A percentile compares a stretch with the other conserved stretches of the same genome.
phyloP scores from a whole-genome alignment of 2,329 filamentous ascomycete genomes.

The Dothideomycetes sp. region DNA sequence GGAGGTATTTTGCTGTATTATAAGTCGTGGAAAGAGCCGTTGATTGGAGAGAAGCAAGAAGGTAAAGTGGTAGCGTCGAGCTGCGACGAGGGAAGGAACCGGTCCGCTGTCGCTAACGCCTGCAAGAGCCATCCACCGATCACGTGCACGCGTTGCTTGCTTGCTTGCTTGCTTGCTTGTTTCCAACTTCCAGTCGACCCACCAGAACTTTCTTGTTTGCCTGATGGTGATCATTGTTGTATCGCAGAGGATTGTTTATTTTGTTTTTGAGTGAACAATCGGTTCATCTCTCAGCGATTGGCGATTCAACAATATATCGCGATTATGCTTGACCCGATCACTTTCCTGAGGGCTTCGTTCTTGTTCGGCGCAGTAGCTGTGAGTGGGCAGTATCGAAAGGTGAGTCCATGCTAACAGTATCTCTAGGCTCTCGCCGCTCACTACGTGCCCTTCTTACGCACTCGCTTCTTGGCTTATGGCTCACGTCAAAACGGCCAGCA shows the following conservation, averaged over 20 bases:
- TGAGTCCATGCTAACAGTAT: no score
- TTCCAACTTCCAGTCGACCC: background rate
- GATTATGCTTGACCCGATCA: constrained; percentile 10
- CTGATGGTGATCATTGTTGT: no score
- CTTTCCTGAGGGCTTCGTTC: constrained; percentile 12
- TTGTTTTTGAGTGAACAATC: no score
- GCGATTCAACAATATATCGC: constrained; percentile 1
- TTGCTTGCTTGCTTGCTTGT: constrained; percentile 3
- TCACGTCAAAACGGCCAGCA: constrained; percentile 32
- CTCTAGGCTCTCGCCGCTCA: constrained; percentile 42
- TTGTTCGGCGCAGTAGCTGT: constrained; percentile 13
- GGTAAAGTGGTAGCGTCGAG: constrained; percentile 2
- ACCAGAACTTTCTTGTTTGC: no score
- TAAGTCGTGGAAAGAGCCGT: no score
- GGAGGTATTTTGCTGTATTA: constrained; percentile 2
- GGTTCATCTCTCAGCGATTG: no score
- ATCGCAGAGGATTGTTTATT: no score
- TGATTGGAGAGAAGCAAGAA: constrained; percentile 10
- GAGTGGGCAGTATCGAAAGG: constrained; percentile 5
- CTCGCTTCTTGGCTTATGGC: constrained; percentile 53
- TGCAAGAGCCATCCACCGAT: constrained; percentile 3
- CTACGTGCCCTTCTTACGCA: constrained; percentile 41
- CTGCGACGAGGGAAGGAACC: no score
- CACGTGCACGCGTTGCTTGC: background rate
- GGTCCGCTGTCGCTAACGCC: no score